Evolutionary conservation across 2,329 filamentous ascomycete species (phyloP).

Genomic region (Aspergillus ruber): DNA sequence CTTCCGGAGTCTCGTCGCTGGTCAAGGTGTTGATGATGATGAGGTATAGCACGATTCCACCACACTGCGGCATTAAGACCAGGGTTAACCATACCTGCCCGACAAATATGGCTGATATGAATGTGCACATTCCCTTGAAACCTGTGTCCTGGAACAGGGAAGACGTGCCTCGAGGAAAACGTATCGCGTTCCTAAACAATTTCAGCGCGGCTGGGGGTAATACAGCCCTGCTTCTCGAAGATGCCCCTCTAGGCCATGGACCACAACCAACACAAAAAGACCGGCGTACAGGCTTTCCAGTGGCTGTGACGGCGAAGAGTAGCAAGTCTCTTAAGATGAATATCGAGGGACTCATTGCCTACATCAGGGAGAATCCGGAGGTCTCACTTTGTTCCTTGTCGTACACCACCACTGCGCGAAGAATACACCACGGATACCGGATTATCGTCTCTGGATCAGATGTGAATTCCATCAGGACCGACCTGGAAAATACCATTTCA

Average conservation of each 20-base stretch:
- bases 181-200: slow-evolving; percentile 54
- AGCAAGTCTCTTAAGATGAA: slow-evolving; percentile 43
- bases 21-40: slow-evolving; percentile 62
- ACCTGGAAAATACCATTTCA: slow-evolving; percentile 15
- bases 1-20: slow-evolving; percentile 35
- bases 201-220: slow-evolving; percentile 66
- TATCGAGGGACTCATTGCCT: slow-evolving; percentile 46
- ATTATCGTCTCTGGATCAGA: slow-evolving; percentile 24
- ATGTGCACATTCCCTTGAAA: slow-evolving; percentile 40
- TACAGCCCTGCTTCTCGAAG: slow-evolving; percentile 58
- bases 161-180: slow-evolving; percentile 16
- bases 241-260: slow-evolving; percentile 38
- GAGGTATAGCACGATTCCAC: slow-evolving; percentile 56
- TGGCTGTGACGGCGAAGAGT: slow-evolving; percentile 52
- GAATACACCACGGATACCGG: slow-evolving; percentile 34
- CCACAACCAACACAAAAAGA: slow-evolving; percentile 14
- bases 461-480: slow-evolving; percentile 21
- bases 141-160: slow-evolving; percentile 27
- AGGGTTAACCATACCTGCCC: slow-evolving; percentile 30
- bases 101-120: slow-evolving; percentile 25
- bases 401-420: slow-evolving; percentile 59
- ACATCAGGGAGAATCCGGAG: slow-evolving; percentile 43
- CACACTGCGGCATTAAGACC: slow-evolving; percentile 61
- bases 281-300: slow-evolving; percentile 39
- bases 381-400: slow-evolving; percentile 38